phyloP scores from a whole-genome alignment of 768 basidiomycete genomes.

The Rhizopogon rudus region DNA sequence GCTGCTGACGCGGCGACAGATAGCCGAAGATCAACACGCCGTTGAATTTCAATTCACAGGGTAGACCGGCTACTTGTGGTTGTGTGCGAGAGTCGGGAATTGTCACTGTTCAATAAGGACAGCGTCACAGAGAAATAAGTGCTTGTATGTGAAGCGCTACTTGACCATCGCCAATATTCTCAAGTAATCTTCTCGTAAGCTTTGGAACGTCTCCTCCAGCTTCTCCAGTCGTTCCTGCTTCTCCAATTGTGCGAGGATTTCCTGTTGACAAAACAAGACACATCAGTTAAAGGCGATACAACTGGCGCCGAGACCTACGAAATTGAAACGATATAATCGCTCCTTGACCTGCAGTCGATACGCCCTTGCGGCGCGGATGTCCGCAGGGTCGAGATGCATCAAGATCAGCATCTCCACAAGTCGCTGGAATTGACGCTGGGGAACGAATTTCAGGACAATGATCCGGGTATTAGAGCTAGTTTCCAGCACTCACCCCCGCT shows the following conservation, averaged over 20 bases:
- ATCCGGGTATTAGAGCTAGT: background rate
- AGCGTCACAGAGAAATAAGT: background rate
- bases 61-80: too few relatives aligned
- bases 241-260: constrained; percentile 83
- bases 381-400: constrained; percentile 54
- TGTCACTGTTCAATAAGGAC: too few relatives aligned
- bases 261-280: constrained; percentile 38
- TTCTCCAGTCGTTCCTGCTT: constrained; percentile 84
- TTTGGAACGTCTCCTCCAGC: constrained; percentile 89
- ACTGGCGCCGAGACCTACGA: constrained; percentile 44
- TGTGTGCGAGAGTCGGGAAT: too few relatives aligned
- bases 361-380: constrained; percentile 49
- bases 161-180: constrained; percentile 62
- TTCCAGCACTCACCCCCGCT: constrained; percentile 57
- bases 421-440: constrained; percentile 88
- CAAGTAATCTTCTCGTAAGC: constrained; percentile 78
- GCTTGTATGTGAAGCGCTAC: background rate
- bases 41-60: too few relatives aligned
- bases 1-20: too few relatives aligned
- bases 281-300: background rate
- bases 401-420: constrained; percentile 89
- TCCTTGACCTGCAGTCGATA: constrained; percentile 94
- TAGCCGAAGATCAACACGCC: too few relatives aligned
- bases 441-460: background rate
- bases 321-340: constrained; percentile 92